Base-by-base conservation (phyloP, 441 rosid genomes). In the Euphorbia corollata region DNA sequence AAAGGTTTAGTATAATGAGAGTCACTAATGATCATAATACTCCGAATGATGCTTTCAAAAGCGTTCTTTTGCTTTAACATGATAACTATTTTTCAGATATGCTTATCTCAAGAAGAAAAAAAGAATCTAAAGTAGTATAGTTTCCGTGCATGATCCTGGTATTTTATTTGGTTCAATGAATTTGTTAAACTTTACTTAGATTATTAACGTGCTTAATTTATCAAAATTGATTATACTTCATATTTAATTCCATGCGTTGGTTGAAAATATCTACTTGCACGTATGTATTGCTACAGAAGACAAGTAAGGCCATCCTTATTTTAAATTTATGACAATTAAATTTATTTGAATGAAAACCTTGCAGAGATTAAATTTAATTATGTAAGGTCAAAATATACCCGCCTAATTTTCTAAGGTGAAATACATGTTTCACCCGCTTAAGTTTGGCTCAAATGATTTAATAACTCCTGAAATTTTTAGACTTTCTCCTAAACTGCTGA, bases 91-190 rank as follows among this genome's bases (percentile, higher is more conserved):
- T 62, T 43, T 62, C 53, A 38, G 30, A 19, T 54, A 61, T 61
- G n/a, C 57, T 63, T n/a, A 30, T 16, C n/a, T 45, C n/a, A 45
- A 45, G 19, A 10, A 8, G 0, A 7, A 61, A 39, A 2, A 39
- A 13, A n/a, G 18, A 32, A 23, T 8, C 11, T 24, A 27, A 57
- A 57, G 27, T 7, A 19, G 24, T 8, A 10, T 63, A 64, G 57
- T 15, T 47, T n/a, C 24, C 47, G n/a, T 64, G 57, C 58, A 30
- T 64, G 2, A 30, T 30, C 59, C 55, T 63, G 22, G 18, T 64
- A 48, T 18, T 53, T 18, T 18, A 24, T 45, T 6, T 24, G 67
- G 43, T 64, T 30, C 67, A 64, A 27, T 64, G 57, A 24, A 64
- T 23, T 63, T 63, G 38, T 6, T 11, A 23, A 8, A 43, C 56